Percentiles rank a stretch among this genome's conserved stretches.
Evolutionary conservation across 805 yeast species (phyloP).

Genomic region (Myxozyma kluyveri): DNA sequence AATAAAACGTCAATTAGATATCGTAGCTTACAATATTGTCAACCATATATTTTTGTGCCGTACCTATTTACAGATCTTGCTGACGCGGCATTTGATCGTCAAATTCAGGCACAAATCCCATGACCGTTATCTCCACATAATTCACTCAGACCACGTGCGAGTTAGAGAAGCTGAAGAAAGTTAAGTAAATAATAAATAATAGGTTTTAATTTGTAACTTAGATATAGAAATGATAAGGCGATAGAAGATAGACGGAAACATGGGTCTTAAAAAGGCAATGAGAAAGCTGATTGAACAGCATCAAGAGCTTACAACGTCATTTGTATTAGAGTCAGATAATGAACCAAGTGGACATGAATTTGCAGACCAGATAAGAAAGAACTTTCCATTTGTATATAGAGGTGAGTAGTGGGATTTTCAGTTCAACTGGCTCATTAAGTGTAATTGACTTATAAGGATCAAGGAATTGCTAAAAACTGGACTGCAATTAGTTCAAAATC

Average conservation of each 20-base stretch:
- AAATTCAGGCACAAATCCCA: no score
- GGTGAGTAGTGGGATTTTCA: conserved; percentile 8
- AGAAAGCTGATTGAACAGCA: conserved; percentile 12
- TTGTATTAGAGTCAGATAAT: conserved; percentile 6
- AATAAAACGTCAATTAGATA: no score
- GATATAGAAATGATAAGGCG: no score
- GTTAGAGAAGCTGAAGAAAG: not conserved
- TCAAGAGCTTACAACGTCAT: conserved; percentile 24
- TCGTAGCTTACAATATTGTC: no score
- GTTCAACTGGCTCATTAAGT: not conserved
- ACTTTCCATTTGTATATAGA: conserved; percentile 19
- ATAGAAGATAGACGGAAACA: not conserved
- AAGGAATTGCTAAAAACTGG: conserved; percentile 12
- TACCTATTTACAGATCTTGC: no score
- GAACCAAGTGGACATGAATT: conserved; percentile 20
- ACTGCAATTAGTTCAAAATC: conserved; percentile 18
- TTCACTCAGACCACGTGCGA: no score
- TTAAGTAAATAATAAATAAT: not conserved
- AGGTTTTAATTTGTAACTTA: not conserved
- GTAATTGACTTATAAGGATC: not conserved
- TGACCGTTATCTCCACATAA: no score
- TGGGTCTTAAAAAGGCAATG: conserved; percentile 3
- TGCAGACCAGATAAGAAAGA: conserved; percentile 18
- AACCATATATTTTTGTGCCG: no score
- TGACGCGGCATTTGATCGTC: no score